Evolutionary conservation across 805 yeast species (phyloP).

Genomic region (Wickerhamiella slavikovae): DNA sequence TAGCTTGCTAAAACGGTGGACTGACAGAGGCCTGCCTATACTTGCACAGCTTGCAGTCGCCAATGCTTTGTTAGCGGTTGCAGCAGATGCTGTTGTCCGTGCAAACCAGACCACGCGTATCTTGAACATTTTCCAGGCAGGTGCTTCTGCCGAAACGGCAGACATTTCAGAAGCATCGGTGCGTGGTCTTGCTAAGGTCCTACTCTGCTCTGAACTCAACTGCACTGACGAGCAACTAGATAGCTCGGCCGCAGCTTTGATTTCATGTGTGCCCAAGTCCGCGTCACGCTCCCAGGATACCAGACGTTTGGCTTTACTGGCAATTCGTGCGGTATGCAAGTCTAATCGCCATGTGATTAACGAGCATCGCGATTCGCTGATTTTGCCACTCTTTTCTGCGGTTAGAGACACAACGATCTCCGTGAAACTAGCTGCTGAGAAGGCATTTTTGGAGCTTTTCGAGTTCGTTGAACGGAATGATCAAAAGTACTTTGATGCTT

Average conservation of each 20-base stretch:
- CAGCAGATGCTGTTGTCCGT: conserved; percentile 4
- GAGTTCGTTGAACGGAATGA: conserved; percentile 39
- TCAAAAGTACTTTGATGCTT: conserved; percentile 31
- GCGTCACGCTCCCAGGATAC: conserved; percentile 48
- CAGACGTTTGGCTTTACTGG: conserved; percentile 59
- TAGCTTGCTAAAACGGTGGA: conserved; percentile 15
- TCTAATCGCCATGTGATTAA: conserved; percentile 29
- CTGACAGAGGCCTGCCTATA: conserved; percentile 5
- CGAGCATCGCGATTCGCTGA: conserved; percentile 35
- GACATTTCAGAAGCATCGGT: too few relatives aligned
- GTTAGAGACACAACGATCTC: conserved; percentile 82
- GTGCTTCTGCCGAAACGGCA: too few relatives aligned
- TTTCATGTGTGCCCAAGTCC: conserved; percentile 34
- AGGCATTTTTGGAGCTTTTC: conserved; percentile 58
- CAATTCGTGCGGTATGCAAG: conserved; percentile 54
- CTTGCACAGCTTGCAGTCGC: conserved; percentile 10
- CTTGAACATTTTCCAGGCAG: too few relatives aligned
- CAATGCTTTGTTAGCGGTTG: conserved; percentile 13
- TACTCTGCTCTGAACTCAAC: too few relatives aligned
- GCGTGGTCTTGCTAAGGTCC: too few relatives aligned
- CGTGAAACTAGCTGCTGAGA: conserved; percentile 83
- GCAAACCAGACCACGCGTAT: too few relatives aligned
- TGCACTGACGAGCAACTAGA: too few relatives aligned
- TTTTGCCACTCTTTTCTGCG: conserved; percentile 58
- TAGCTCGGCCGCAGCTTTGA: conserved; percentile 22